Evolutionary conservation across 2,329 filamentous ascomycete species (phyloP), one percentile per base, ranked within the genome.

Genomic region (Fusarium haematococcum): DNA sequence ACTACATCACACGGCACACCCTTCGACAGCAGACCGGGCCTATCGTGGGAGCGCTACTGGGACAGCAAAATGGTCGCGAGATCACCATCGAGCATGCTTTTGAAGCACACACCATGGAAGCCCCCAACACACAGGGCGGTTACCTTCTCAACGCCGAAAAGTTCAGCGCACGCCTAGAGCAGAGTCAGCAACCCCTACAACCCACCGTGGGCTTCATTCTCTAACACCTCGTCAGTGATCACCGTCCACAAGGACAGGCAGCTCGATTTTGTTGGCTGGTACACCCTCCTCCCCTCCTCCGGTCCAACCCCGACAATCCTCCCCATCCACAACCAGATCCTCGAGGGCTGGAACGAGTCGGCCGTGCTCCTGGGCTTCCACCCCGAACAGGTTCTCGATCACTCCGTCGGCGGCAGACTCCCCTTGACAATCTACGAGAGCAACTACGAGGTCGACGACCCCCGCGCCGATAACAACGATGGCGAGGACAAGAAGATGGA

Each of bases 81-180:
- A 93, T 98, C 78, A 98, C 94, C 11, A 92, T 98, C 75, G 96
- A 98, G 82, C 93, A 97, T 85, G 95, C 94, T 5, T 98, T 98
- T 80, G 95, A 98, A 80, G 95, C 93, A 82, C 90, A 92, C 71
- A 85, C 91, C 1, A 80, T 81, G 35, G 81, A 79, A 70, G 82
- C 84, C 20, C 80, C 81, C 57, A 81, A 82, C 16, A 80, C 86
- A 1, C 86, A 91, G 50, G 90, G 89, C 35, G 86, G 91, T 52
- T 87, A 91, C 48, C 81, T 90, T 35, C 84, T 98, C 10, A 90
- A 95, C 74, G 83, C 88, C 63, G 84, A 84, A 4, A 97, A 94
- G 91, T 98, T 98, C 80, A 85, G 86, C 45, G 88, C 91, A 67
- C 91, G 97, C 70, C 83, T 98, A 70, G 92, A 97, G 76, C 94